Conservation (phyloP, 2,329 filamentous ascomycete genomes). For the Geosmithia flava region DNA sequence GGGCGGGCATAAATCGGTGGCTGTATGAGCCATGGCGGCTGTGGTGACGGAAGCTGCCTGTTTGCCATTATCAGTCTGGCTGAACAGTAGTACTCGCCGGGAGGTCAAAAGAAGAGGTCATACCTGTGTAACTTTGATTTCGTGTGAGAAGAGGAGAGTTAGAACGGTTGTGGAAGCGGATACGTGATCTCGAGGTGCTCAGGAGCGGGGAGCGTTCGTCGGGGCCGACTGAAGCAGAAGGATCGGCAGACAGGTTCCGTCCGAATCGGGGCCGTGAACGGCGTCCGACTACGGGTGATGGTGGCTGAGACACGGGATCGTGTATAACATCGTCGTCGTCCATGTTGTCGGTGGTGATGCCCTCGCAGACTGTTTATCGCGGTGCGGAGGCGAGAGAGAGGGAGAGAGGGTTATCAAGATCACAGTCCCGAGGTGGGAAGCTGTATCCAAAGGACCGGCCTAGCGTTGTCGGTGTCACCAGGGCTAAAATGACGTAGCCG, state of each 20-base stretch:
- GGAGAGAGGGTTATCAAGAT: no score
- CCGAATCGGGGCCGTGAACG: constrained; percentile 10
- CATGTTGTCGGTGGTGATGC: no score
- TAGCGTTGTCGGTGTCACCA: no score
- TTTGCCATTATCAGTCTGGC: no score
- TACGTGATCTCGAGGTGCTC: constrained; percentile 23
- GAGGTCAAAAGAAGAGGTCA: no score
- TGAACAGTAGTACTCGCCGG: no score
- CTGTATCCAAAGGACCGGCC: no score
- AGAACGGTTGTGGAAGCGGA: constrained; percentile 24
- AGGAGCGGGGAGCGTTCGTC: constrained; percentile 34
- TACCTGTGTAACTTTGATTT: constrained; percentile 33
- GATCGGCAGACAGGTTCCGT: constrained; percentile 12
- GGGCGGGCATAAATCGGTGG: constrained; percentile 47
- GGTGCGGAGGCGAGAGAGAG: no score
- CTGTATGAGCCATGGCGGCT: constrained; percentile 47
- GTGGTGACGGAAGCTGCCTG: constrained; percentile 24
- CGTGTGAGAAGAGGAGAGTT: constrained; percentile 17
- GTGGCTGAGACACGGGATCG: constrained; percentile 14
- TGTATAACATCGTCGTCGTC: constrained; percentile 13
- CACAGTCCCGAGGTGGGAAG: no score
- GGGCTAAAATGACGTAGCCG: no score
- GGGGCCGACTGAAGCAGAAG: constrained; percentile 15
- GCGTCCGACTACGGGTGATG: constrained; percentile 18
- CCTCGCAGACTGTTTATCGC: no score